These are phyloP conservation scores for Pezicula carpinea DNA, from an alignment of 2,329 filamentous ascomycete genomes.

Conservation along the genomic window DNA sequence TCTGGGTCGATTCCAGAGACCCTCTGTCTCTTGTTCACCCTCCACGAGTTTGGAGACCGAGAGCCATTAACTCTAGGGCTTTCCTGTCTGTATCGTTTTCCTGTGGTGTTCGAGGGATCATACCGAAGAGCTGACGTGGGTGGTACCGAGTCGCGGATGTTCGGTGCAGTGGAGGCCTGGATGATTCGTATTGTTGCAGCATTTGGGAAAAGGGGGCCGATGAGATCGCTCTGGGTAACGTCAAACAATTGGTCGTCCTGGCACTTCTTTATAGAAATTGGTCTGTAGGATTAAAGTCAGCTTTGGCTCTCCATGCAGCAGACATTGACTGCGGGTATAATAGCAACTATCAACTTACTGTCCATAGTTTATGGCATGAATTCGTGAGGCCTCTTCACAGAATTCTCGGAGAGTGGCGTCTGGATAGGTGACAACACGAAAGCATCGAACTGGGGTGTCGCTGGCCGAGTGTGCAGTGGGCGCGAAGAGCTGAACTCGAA, in stretches of 20 bases:
- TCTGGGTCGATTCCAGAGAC: slow-evolving; percentile 21
- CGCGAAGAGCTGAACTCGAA: slow-evolving; percentile 26
- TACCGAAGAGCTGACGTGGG: slow-evolving; percentile 28
- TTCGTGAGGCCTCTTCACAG: slow-evolving; percentile 24
- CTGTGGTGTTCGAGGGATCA: slow-evolving; percentile 10
- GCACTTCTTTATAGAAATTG: slow-evolving; percentile 26
- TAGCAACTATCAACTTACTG: slow-evolving; percentile 15
- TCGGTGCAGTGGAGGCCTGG: slow-evolving; percentile 20
- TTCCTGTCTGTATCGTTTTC: slow-evolving; percentile 20
- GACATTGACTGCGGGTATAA: not conserved
- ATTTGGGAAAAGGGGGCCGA: slow-evolving; percentile 23
- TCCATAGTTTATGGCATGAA: slow-evolving; percentile 27
- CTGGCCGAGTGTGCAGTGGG: slow-evolving; percentile 12
- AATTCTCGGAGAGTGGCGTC: slow-evolving; percentile 26
- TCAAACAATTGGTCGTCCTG: slow-evolving; percentile 28
- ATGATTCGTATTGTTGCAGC: slow-evolving; percentile 24
- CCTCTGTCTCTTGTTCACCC: slow-evolving; percentile 24
- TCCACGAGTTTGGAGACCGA: slow-evolving; percentile 7
- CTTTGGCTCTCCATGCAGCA: slow-evolving; percentile 1
- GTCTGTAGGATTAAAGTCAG: slow-evolving; percentile 12
- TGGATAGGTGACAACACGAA: slow-evolving; percentile 25
- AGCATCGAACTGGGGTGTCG: slow-evolving; percentile 24
- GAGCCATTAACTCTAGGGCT: slow-evolving; percentile 10
- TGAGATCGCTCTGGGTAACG: slow-evolving; percentile 23
- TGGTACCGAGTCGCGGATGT: slow-evolving; percentile 26